These are phyloP conservation scores for Globisporangium polare DNA, from an alignment of 352 stramenopile genomes.

Conservation along the genomic window DNA sequence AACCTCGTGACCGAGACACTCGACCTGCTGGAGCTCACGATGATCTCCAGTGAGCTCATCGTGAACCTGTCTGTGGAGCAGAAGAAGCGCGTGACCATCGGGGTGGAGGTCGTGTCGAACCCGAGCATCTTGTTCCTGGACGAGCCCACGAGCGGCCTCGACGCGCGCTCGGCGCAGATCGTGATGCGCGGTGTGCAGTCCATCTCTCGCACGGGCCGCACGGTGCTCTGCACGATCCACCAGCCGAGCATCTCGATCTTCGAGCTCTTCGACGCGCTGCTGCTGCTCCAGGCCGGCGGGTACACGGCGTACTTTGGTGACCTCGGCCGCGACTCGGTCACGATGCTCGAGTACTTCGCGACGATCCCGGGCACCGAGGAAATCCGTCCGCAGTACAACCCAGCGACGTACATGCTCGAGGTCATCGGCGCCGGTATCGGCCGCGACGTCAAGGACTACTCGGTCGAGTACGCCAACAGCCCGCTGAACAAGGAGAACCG, in stretches of 20 bases:
- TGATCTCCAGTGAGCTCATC: constrained; percentile 42
- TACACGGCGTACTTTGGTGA: constrained; percentile 85
- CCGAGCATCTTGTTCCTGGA: constrained; percentile 94
- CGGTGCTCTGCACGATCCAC: constrained; percentile 69
- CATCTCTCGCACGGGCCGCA: constrained; percentile 80
- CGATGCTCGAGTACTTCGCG: constrained; percentile 87
- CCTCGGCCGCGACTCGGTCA: constrained; percentile 55
- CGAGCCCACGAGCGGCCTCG: constrained; percentile 88
- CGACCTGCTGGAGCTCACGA: constrained; percentile 46
- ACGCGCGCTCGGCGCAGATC: constrained; percentile 79
- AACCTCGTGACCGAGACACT: constrained; percentile 33
- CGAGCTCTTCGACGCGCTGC: constrained; percentile 87
- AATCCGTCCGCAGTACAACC: constrained; percentile 75
- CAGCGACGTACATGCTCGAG: constrained; percentile 81
- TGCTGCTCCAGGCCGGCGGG: constrained; percentile 77
- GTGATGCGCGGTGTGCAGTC: constrained; percentile 84
- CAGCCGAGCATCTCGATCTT: constrained; percentile 86
- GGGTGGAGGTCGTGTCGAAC: constrained; percentile 90
- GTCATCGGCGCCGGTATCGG: constrained; percentile 49
- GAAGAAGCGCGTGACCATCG: constrained; percentile 92
- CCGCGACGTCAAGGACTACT: constrained; percentile 24
- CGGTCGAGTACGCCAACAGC: constrained; percentile 44
- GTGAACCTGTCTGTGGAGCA: constrained; percentile 80
- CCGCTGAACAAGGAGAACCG: constrained; percentile 27
- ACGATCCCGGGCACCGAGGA: constrained; percentile 53